Percentiles rank a stretch among this genome's conserved stretches.
Evolutionary conservation across 1,284 basidiomycete species (phyloP).

Genomic region (Nidula niveotomentosa): DNA sequence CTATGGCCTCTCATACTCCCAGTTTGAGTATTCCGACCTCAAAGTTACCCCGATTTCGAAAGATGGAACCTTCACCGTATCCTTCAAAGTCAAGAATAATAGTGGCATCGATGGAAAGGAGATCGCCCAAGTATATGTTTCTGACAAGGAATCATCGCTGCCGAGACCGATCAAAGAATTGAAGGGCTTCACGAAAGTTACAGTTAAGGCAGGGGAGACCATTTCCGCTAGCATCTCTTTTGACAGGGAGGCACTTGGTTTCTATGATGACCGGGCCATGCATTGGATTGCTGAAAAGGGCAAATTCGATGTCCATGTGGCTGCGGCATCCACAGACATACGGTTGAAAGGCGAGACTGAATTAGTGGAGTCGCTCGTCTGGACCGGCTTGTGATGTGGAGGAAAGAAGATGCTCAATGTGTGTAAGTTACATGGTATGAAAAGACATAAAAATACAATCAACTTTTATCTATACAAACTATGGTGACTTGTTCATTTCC

Average conservation of each 20-base stretch:
- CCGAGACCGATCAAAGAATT: conserved; percentile 40
- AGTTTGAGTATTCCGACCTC: conserved; percentile 41
- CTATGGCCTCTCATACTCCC: conserved; percentile 49
- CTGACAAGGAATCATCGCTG: conserved; percentile 31
- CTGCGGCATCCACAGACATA: conserved; percentile 34
- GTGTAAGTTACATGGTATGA: background rate
- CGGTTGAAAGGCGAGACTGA: conserved; percentile 28
- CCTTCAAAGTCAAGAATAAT: conserved; percentile 40
- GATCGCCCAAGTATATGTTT: conserved; percentile 44
- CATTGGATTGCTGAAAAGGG: conserved; percentile 46
- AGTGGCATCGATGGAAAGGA: conserved; percentile 38
- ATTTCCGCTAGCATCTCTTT: conserved; percentile 35
- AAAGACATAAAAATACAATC: background rate
- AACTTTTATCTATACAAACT: background rate
- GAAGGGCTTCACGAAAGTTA: conserved; percentile 44
- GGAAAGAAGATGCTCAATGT: no score
- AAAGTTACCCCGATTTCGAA: conserved; percentile 22
- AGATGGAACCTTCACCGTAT: conserved; percentile 33
- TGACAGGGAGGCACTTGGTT: conserved; percentile 40
- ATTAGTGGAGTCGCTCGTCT: conserved; percentile 31
- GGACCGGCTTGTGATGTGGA: conserved; percentile 34
- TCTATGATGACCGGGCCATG: conserved; percentile 37
- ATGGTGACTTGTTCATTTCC: background rate
- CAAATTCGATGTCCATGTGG: conserved; percentile 37
- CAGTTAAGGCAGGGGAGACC: conserved; percentile 37